Percentiles rank a stretch among this genome's conserved stretches.
phyloP scores from a whole-genome alignment of 1,139 yeast species.

The Pneumocystis wakefieldiae region DNA sequence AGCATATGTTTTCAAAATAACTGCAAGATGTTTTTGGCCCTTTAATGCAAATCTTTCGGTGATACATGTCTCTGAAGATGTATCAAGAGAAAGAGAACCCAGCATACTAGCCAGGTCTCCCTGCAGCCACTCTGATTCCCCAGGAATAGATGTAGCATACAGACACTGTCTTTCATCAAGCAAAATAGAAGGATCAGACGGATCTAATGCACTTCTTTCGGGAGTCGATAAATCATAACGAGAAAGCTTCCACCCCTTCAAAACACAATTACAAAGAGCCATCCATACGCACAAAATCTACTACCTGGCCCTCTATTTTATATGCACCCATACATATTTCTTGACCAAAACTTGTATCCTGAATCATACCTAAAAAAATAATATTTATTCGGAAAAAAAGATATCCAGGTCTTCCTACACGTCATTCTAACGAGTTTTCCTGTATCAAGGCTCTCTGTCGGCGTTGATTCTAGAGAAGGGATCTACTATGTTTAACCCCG shows the following conservation, averaged over 20 bases:
- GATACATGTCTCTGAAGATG: not conserved
- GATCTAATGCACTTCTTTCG: not conserved
- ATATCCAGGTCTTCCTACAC: not conserved
- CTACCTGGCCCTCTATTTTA: not conserved
- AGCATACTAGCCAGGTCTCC: not conserved
- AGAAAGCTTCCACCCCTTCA: not conserved
- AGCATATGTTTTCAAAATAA: constrained; percentile 2
- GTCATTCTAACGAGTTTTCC: not conserved
- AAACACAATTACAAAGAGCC: not conserved
- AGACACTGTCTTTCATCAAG: constrained; percentile 5
- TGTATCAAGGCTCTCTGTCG: not conserved
- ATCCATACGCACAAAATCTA: not conserved
- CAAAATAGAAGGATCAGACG: not conserved
- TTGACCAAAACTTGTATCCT: constrained; percentile 5
- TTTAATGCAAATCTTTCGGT: constrained; percentile 1
- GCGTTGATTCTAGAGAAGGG: not conserved
- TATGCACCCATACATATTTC: constrained; percentile 6
- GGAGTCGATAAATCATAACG: not conserved
- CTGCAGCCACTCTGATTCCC: not conserved
- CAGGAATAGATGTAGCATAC: constrained; percentile 3
- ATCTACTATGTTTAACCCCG: not conserved
- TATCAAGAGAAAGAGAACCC: not conserved
- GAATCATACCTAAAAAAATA: constrained; percentile 2
- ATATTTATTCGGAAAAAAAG: not conserved
- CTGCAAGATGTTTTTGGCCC: not conserved